Evolutionary conservation across 352 stramenopile species (phyloP), one percentile per base, ranked within the genome.

Genomic region (Albugo laibachii): DNA sequence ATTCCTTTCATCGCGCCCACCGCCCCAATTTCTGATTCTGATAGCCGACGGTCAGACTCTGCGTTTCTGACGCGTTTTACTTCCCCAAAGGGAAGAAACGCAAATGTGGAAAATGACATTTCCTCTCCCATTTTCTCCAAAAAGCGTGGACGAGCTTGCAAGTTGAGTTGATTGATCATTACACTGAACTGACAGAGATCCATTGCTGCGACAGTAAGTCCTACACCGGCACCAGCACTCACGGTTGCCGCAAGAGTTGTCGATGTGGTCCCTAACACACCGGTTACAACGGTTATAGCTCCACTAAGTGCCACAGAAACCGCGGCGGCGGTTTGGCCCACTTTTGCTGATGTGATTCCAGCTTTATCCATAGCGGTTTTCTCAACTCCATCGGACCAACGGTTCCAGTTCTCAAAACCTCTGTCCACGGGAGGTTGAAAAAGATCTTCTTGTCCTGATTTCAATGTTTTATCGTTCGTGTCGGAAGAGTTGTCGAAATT

Each of bases 91-190:
- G 71, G 64, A 1, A 87, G 56, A 53, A 87, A 87, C 11, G 46
- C 59, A 48, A 80, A 83, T 14, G 63, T 56, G 2, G 75, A 63
- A 2, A 72, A 62, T 4, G 71, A 56, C 69, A 84, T 80, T 38
- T 69, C 61, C 41, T 71, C 74, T 20, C 75, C 75, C 71, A 86
- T 83, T 39, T 83, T 67, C 55, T 83, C 69, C 21, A 86, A 62
- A 47, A 84, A 66, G 1, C 69, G 69, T 18, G 74, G 71, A 24
- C 69, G 73, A 5, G 69, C 71, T 35, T 86, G 69, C 16, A 86
- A 55, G 57, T 86, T 86, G 67, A 86, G 79, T 50, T 86, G 74
- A 59, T 76, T 86, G 24, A 86, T 62, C 74, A 86, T 86, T 47
- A 86, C 67, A 11, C 67, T 67, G 50, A 86, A 86, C 58, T 86